phyloP scores from a whole-genome alignment of 1,284 basidiomycete genomes.

The Phylloporus sp. region DNA sequence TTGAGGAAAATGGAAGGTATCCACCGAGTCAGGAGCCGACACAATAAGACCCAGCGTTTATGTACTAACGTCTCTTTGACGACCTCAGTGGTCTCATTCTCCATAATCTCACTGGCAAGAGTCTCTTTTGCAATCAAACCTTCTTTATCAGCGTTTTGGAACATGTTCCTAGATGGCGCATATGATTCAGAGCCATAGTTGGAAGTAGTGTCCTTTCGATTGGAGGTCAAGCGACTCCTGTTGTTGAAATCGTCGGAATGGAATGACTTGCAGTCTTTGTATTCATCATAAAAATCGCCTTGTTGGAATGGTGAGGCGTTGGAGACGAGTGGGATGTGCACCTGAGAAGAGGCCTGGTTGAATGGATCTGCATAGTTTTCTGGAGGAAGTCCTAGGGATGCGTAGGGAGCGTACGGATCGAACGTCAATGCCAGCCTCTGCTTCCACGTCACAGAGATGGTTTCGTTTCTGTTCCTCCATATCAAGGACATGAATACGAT shows the following conservation, averaged over 20 bases:
- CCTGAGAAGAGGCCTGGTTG: slow-evolving; percentile 49
- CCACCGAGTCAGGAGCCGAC: slow-evolving; percentile 94
- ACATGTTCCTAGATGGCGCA: slow-evolving; percentile 95
- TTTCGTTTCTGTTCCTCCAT: slow-evolving; percentile 85
- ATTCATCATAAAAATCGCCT: slow-evolving; percentile 73
- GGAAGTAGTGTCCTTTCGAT: slow-evolving; percentile 77
- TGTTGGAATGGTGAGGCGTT: slow-evolving; percentile 80
- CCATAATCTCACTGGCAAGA: slow-evolving; percentile 77
- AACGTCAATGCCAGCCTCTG: slow-evolving; percentile 73
- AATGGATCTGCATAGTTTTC: slow-evolving; percentile 56
- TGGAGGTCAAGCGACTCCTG: slow-evolving; percentile 72
- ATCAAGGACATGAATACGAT: slow-evolving; percentile 82
- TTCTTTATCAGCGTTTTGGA: slow-evolving; percentile 78
- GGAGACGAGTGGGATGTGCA: slow-evolving; percentile 75
- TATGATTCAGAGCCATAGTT: slow-evolving; percentile 90
- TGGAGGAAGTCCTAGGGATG: slow-evolving; percentile 49
- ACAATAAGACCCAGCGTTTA: slow-evolving; percentile 86
- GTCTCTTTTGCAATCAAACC: slow-evolving; percentile 81
- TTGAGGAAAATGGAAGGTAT: slow-evolving; percentile 76
- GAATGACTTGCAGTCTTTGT: slow-evolving; percentile 78
- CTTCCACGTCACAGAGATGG: slow-evolving; percentile 73
- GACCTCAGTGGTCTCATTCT: slow-evolving; percentile 87
- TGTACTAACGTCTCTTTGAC: slow-evolving; percentile 81
- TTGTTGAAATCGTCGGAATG: slow-evolving; percentile 79
- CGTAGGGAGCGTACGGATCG: slow-evolving; percentile 81